phyloP scores from a whole-genome alignment of 768 basidiomycete genomes.

The Mycena rebaudengoi region DNA sequence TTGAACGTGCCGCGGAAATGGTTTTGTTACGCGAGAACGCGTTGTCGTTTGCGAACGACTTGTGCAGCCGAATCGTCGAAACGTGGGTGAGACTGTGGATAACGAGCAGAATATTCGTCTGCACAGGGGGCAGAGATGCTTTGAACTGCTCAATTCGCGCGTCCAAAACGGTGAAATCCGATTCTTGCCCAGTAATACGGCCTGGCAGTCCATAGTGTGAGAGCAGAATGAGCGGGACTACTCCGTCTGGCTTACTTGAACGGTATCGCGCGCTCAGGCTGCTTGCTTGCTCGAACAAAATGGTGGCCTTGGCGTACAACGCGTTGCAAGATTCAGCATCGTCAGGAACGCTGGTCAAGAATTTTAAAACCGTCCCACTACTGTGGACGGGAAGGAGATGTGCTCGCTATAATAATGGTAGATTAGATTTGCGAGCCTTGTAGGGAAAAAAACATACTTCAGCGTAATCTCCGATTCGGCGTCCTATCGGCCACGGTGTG shows the following conservation, averaged over 20 bases:
- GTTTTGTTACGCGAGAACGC: background rate
- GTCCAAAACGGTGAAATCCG: slow-evolving; percentile 32
- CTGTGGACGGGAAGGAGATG: background rate
- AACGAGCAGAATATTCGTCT: slow-evolving; percentile 26
- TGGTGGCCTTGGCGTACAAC: slow-evolving; percentile 13
- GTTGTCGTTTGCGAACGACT: slow-evolving; percentile 24
- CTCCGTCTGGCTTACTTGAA: background rate
- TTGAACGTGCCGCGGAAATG: slow-evolving; percentile 12
- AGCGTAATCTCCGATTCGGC: slow-evolving; percentile 4
- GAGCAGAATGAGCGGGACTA: background rate
- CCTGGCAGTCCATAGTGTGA: background rate
- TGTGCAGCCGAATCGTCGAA: slow-evolving; percentile 38
- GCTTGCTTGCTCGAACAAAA: slow-evolving; percentile 34
- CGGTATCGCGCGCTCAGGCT: slow-evolving; percentile 4
- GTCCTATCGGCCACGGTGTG: slow-evolving; percentile 23
- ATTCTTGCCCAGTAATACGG: slow-evolving; percentile 23
- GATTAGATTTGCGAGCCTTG: background rate
- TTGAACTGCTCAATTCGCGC: slow-evolving; percentile 17
- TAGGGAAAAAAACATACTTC: background rate
- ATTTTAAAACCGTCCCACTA: slow-evolving; percentile 12
- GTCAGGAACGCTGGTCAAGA: slow-evolving; percentile 8
- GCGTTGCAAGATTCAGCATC: background rate
- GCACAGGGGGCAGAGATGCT: slow-evolving; percentile 1
- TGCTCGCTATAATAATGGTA: background rate
- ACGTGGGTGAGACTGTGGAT: slow-evolving; percentile 35